These are phyloP conservation scores for Curvularia sp. DNA, from an alignment of 2,329 filamentous ascomycete genomes.

Conservation along the genomic window DNA sequence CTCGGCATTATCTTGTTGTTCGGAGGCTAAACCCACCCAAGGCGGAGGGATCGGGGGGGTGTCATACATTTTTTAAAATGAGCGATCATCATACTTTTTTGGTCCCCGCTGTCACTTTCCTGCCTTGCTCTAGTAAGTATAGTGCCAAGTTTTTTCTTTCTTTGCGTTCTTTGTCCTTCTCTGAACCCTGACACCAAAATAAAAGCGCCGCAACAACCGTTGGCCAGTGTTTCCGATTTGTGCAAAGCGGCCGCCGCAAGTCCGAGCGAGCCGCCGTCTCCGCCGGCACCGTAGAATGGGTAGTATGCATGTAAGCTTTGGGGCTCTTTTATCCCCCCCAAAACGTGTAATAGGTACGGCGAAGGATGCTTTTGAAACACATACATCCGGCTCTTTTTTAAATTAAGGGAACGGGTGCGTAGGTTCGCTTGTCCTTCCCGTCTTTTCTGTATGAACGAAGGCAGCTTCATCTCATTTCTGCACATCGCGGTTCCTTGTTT, in stretches of 20 bases:
- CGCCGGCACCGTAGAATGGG: background rate
- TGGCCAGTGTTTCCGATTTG: slow-evolving; percentile 4
- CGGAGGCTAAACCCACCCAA: background rate
- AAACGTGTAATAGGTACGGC: background rate
- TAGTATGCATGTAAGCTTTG: background rate
- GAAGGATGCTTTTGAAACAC: background rate
- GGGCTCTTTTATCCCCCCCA: background rate
- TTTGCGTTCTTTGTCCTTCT: too few relatives aligned
- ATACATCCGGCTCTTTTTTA: background rate
- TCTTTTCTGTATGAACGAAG: background rate
- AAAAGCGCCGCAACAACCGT: slow-evolving; percentile 3
- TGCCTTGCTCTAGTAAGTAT: background rate
- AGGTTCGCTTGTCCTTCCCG: background rate
- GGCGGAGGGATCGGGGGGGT: background rate
- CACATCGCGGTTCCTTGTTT: background rate
- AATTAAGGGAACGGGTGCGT: background rate
- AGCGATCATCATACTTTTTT: slow-evolving; percentile 1
- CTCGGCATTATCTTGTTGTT: background rate
- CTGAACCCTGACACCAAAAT: background rate
- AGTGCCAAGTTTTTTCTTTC: background rate
- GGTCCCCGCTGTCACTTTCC: slow-evolving; percentile 4
- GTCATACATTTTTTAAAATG: slow-evolving; percentile 3
- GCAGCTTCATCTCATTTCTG: background rate
- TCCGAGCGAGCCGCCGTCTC: slow-evolving; percentile 7
- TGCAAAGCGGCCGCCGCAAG: background rate